Conservation (phyloP, 2,329 filamentous ascomycete genomes). For the Arthrobotrys conoides region DNA sequence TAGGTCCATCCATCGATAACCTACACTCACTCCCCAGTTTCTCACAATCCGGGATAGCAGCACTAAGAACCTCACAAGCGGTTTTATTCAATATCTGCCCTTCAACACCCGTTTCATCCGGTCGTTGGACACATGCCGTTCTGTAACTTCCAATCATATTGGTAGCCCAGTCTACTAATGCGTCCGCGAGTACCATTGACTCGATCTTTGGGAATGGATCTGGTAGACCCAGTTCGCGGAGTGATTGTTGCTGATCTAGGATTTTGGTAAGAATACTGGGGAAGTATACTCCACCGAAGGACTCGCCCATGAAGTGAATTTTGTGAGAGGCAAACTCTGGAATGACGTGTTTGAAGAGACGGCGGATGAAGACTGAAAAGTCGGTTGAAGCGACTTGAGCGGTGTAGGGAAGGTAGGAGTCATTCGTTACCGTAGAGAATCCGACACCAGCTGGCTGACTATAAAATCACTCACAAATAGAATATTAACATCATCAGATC, state of each 20-base stretch:
- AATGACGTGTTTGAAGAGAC: constrained; percentile 45
- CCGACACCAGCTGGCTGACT: constrained; percentile 54
- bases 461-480: not conserved
- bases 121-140: constrained; percentile 33
- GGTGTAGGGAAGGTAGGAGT: constrained; percentile 48
- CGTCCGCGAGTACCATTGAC: constrained; percentile 39
- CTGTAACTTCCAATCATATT: constrained; percentile 32
- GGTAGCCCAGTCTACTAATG: constrained; percentile 47
- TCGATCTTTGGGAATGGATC: constrained; percentile 51
- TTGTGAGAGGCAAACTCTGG: constrained; percentile 50
- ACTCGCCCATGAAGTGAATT: constrained; percentile 52
- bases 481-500: no score
- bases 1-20: constrained; percentile 40
- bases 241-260: constrained; percentile 39
- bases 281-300: constrained; percentile 48
- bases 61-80: constrained; percentile 38
- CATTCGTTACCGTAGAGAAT: constrained; percentile 33
- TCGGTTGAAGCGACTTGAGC: constrained; percentile 32
- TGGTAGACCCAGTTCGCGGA: constrained; percentile 33
- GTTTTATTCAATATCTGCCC: constrained; percentile 38
- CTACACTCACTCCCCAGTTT: constrained; percentile 39
- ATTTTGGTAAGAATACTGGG: constrained; percentile 46
- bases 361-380: constrained; percentile 47
- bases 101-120: constrained; percentile 48
- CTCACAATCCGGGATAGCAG: constrained; percentile 29